Conservation (phyloP, 306 rosid species). For the Bauhinia variegata region DNA sequence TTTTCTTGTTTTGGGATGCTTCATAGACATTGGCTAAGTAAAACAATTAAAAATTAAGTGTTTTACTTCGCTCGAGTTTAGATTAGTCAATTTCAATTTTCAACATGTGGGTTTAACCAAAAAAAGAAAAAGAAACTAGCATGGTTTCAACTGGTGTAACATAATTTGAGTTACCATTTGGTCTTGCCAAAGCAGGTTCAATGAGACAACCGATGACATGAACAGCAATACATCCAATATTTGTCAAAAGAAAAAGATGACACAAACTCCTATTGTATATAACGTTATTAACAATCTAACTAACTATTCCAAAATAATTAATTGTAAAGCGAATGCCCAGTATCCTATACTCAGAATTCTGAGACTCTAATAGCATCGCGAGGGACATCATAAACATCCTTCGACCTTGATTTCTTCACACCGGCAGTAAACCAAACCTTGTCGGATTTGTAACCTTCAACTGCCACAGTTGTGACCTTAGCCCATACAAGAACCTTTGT, state of each 20-base stretch:
- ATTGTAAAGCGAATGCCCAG: slow-evolving; percentile 16
- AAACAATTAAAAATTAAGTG: too few species aligned
- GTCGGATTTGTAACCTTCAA: slow-evolving; percentile 87
- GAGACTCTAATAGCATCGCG: slow-evolving; percentile 63
- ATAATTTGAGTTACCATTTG: slow-evolving; percentile 12
- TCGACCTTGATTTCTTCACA: slow-evolving; percentile 81
- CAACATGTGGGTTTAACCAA: too few species aligned
- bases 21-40: slow-evolving; percentile 5
- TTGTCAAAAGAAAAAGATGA: slow-evolving; percentile 11
- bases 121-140: too few species aligned
- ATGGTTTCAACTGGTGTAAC: slow-evolving; percentile 16
- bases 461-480: slow-evolving; percentile 73
- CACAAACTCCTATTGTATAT: slow-evolving; percentile 30
- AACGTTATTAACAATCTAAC: slow-evolving; percentile 26
- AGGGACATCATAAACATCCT: slow-evolving; percentile 70
- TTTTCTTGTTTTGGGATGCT: slow-evolving; percentile 1
- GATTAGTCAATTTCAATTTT: too few species aligned
- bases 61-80: too few species aligned
- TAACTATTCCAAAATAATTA: slow-evolving; percentile 30
- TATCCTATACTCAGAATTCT: slow-evolving; percentile 57
- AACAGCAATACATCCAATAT: slow-evolving; percentile 34
- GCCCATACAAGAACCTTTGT: slow-evolving; percentile 95
- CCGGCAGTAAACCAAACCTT: slow-evolving; percentile 91
- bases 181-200: slow-evolving; percentile 12
- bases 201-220: slow-evolving; percentile 33